Percentiles rank a stretch among this genome's conserved stretches.
These are phyloP conservation scores for Solanum chmielewskii DNA, from an alignment of 257 asterid genomes.

Conservation along the genomic window DNA sequence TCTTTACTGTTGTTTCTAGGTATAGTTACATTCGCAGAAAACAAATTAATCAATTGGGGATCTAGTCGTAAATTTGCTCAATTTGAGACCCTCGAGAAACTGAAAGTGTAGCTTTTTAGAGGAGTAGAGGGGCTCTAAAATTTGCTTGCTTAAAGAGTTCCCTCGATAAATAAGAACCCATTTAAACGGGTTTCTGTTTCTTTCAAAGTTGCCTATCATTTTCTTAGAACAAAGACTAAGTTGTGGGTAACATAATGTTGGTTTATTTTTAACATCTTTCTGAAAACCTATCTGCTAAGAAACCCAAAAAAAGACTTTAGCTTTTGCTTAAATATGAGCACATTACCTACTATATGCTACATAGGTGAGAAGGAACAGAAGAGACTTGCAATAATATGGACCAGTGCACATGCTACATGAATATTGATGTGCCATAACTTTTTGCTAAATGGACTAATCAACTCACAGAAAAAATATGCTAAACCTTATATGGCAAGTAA, in stretches of 20 bases:
- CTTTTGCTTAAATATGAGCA: not conserved
- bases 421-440: not conserved
- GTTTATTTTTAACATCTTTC: not conserved
- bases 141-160: not conserved
- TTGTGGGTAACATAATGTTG: not conserved
- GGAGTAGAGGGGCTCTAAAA: not conserved
- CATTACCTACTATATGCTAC: too few relatives aligned
- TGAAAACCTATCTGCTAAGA: not conserved
- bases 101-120: not conserved
- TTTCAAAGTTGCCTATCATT: not conserved
- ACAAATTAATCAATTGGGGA: not conserved
- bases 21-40: not conserved
- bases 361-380: not conserved
- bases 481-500: not conserved
- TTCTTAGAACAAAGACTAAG: not conserved
- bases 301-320: not conserved
- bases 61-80: not conserved
- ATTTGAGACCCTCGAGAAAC: not conserved
- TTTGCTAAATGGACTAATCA: not conserved
- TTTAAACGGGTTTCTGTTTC: not conserved
- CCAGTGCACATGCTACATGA: not conserved
- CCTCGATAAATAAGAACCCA: not conserved
- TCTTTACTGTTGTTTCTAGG: not conserved
- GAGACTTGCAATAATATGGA: not conserved
- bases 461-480: not conserved